These are phyloP conservation scores for Acorus calamus DNA, from an alignment of 106 monocot genomes.

Conservation along the genomic window DNA sequence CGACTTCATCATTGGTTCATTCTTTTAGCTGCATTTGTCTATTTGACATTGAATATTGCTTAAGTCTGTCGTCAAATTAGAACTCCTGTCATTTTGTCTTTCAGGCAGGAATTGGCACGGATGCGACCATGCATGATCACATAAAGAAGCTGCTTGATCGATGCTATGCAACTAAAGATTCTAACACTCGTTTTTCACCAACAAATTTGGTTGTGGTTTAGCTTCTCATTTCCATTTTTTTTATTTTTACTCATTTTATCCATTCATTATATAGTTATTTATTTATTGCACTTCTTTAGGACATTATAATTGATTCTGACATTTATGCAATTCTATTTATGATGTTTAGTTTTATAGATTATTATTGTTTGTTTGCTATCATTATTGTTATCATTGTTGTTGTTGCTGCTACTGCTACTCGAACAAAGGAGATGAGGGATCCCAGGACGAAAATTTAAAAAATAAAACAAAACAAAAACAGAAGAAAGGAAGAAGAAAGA, in stretches of 20 bases:
- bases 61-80: not conserved
- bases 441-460: too few species aligned
- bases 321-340: too few species aligned
- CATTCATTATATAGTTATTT: not conserved
- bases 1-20: not conserved
- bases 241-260: not conserved
- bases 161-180: slow-evolving; percentile 81
- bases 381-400: too few species aligned
- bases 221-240: not conserved
- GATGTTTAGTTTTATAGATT: too few species aligned
- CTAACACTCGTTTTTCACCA: slow-evolving; percentile 86
- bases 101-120: slow-evolving; percentile 93
- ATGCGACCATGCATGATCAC: slow-evolving; percentile 99
- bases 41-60: not conserved
- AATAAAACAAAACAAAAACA: too few species aligned
- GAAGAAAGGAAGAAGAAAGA: too few species aligned
- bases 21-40: not conserved
- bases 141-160: slow-evolving; percentile 97
- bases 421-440: too few species aligned
- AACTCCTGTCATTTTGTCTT: slow-evolving; percentile 10
- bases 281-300: too few species aligned
- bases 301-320: too few species aligned
- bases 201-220: slow-evolving; percentile 69
- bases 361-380: too few species aligned
- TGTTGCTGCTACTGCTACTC: too few species aligned